Evolutionary conservation across 202 grass and related monocot species (phyloP), one percentile per base, ranked within the genome.

Genomic region (Zoysia matrella): DNA sequence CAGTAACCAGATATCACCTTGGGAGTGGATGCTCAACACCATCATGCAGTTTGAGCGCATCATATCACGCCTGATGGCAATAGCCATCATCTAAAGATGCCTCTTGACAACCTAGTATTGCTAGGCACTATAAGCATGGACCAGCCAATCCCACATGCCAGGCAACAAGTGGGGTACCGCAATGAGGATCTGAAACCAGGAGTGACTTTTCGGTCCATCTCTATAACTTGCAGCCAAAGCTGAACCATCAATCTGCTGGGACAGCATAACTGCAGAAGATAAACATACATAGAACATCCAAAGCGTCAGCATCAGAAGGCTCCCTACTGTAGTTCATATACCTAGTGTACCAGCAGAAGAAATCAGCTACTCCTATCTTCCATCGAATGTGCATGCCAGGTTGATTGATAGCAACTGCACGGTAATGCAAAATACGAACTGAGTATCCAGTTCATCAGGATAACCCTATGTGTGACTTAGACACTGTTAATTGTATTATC

Each of bases 1-100:
- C 52, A 58, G 54, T 18, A 60, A 60, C 13, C 8, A 67, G 43
- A 81, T 72, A 56, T 85, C 82, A 60, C 71, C 71, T 39, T 50
- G 62, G 30, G 71, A 43, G 50, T 13, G 51, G 72, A 85, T 77
- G 77, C 77, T 40, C 72, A 67, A 11, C 82, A 89, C 0, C 16
- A 67, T 81, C 12, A 82, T 73, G 16, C 9, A 53, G 3, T 53
- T 67, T 52, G 68, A 77, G 72, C 16, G 3, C 60, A 6, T 52
- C 65, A 46, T 6, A 16, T 30, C 82, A 81, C 65, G 57, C 86
- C 55, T 80, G 67, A 67, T 42, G 14, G 11, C 75, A 72, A 63
- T 69, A 7, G 9, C 56, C 44, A 11, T 75, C 55, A 74, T 68
- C 61, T 40, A 80, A 80, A 88, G 42, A 51, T 80, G 57, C 22